phyloP scores from a whole-genome alignment of 1,284 basidiomycete genomes.

The Puccinia sorghi region DNA sequence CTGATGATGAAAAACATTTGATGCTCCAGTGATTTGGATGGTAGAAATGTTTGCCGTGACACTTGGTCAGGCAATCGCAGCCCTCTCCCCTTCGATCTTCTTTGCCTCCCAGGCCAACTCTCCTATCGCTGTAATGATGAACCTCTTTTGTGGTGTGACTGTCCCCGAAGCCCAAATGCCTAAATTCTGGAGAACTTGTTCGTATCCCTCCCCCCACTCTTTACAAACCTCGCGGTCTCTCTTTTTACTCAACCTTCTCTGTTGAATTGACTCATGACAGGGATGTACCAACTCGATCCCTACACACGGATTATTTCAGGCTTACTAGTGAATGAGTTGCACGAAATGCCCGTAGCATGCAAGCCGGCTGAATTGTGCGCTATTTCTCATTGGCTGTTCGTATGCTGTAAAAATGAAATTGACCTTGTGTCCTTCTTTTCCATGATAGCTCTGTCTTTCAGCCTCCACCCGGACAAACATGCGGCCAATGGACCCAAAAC shows the following conservation, averaged over 20 bases:
- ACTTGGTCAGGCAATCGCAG: conserved; percentile 45
- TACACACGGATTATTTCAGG: conserved; percentile 70
- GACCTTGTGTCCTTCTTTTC: not conserved
- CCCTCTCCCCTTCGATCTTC: conserved; percentile 43
- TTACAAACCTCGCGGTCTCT: not conserved
- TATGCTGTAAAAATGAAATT: not conserved
- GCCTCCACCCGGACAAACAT: conserved; percentile 46
- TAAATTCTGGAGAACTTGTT: conserved; percentile 74
- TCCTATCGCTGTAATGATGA: conserved; percentile 15
- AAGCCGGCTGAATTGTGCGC: conserved; percentile 37
- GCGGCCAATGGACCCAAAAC: conserved; percentile 38
- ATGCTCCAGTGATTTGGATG: conserved; percentile 32
- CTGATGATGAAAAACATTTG: not conserved
- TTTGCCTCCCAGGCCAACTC: conserved; percentile 41
- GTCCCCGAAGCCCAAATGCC: conserved; percentile 63
- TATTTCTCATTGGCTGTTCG: not conserved
- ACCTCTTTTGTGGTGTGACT: conserved; percentile 53
- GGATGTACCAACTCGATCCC: conserved; percentile 58
- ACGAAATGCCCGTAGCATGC: conserved; percentile 39
- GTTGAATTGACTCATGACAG: conserved; percentile 44
- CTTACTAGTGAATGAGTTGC: conserved; percentile 47
- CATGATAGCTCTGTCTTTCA: conserved; percentile 28
- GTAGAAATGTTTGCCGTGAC: conserved; percentile 45
- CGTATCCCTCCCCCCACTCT: conserved; percentile 55
- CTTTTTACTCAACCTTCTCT: not conserved